Conservation (phyloP, 2,329 filamentous ascomycete genomes). For the Emericellopsis atlantica region DNA sequence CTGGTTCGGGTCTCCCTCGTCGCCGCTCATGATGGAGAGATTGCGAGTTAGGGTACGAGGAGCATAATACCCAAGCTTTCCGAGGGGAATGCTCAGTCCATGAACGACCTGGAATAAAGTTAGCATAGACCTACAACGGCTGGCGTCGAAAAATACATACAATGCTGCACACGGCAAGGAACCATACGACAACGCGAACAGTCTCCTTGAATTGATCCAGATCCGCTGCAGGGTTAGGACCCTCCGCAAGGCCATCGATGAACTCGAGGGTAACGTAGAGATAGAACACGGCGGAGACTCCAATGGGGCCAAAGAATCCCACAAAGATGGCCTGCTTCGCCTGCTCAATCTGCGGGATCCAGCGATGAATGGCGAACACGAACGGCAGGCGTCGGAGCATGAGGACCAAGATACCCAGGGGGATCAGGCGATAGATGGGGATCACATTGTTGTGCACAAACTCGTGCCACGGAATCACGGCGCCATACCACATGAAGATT, state of each 20-base stretch:
- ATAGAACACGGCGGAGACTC: conserved; percentile 84
- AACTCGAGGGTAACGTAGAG: conserved; percentile 73
- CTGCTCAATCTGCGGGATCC: conserved; percentile 68
- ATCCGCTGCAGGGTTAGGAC: conserved; percentile 51
- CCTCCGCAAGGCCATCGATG: conserved; percentile 37
- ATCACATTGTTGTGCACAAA: conserved; percentile 59
- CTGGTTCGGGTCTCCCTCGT: too few relatives aligned
- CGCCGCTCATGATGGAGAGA: too few relatives aligned
- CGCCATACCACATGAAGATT: conserved; percentile 86
- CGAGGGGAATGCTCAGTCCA: conserved; percentile 68
- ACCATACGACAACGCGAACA: conserved; percentile 70
- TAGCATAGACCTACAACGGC: too few relatives aligned
- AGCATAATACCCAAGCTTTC: conserved; percentile 39
- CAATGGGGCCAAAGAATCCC: conserved; percentile 88
- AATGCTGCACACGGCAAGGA: conserved; percentile 70
- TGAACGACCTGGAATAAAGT: conserved; percentile 46
- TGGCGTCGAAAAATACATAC: too few relatives aligned
- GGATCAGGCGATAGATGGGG: conserved; percentile 59
- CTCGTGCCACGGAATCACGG: conserved; percentile 65
- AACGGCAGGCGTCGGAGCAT: conserved; percentile 67
- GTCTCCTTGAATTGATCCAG: conserved; percentile 52
- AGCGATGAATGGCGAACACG: conserved; percentile 58
- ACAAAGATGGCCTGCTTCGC: conserved; percentile 69
- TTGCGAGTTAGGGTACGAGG: too few relatives aligned
- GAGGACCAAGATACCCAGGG: conserved; percentile 63